Evolutionary conservation across 2,329 filamentous ascomycete genomes (phyloP), one percentile per base, ranked within the genome.

Genomic region (Fusarium sp.): DNA sequence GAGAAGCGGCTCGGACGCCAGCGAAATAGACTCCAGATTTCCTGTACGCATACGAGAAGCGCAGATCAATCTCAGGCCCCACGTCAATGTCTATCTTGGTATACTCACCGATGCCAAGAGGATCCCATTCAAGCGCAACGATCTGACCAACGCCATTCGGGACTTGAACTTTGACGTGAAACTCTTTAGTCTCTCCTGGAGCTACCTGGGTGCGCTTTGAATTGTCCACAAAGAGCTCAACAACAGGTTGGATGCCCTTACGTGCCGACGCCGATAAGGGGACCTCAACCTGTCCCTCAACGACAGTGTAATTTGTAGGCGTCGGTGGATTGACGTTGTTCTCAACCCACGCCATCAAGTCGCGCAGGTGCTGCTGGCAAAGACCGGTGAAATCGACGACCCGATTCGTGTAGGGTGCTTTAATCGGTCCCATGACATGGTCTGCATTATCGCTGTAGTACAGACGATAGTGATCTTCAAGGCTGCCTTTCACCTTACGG

Each of bases 331-430:
- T 3, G 3, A 32, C 49, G 12, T 63, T 64, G 9, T 53, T 45
- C 34, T 75, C 73, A 2, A 63, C 72, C 74, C 73, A 75, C 2
- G 40, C 64, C 18, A 46, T 58, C 12, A 76, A 32, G 20, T 75
- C 73, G 5, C 62, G 49, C 7, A 75, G 55, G n/a, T 70, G 65
- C 22, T 75, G 71, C 25, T 74, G 47, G 14, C 59, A 54, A 3
- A 72, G 51, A 4, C 66, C 67, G 9, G 58, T 52, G 8, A 68
- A 75, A 20, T 66, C 43, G 8, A 74, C 58, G 6, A 71, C 27
- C 2, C 52, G 59, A 2, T 25, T 56, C 3, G 22, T 22, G n/a
- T 49, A 4, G 12, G n/a, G 50, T 20, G 12, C n/a, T 14, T 27
- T 14, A 8, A 62, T 30, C 9, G 25, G 42, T 3, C 52, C 63